phyloP scores from a whole-genome alignment of 1,139 yeast species.

The Zygosaccharomyces sapae region DNA sequence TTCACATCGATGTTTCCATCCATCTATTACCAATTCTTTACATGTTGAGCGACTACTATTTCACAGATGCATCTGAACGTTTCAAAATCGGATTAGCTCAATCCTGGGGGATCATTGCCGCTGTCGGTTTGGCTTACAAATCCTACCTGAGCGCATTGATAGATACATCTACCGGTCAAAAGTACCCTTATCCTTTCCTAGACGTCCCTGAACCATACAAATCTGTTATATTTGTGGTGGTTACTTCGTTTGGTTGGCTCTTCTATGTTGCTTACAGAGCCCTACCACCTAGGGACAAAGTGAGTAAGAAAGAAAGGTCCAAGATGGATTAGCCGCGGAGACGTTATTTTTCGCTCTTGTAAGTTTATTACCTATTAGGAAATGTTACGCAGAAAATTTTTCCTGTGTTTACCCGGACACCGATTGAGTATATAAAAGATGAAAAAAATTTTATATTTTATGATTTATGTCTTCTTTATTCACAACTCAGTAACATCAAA shows the following conservation, averaged over 20 bases:
- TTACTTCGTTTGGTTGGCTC: slow-evolving; percentile 46
- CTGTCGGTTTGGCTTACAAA: slow-evolving; percentile 51
- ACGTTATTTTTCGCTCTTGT: not conserved
- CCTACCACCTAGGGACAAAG: slow-evolving; percentile 20
- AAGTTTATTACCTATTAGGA: not conserved
- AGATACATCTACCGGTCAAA: slow-evolving; percentile 45
- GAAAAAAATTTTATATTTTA: not conserved
- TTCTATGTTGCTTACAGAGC: slow-evolving; percentile 30
- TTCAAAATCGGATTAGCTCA: slow-evolving; percentile 30
- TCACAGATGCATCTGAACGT: slow-evolving; percentile 47
- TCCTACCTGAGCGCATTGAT: slow-evolving; percentile 46
- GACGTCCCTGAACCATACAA: slow-evolving; percentile 47
- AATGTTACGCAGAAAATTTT: not conserved
- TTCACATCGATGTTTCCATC: slow-evolving; percentile 51
- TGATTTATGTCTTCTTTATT: slow-evolving; percentile 1
- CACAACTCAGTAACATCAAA: slow-evolving; percentile 27
- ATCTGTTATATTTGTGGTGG: slow-evolving; percentile 46
- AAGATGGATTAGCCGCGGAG: slow-evolving; percentile 5
- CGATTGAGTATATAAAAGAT: not conserved
- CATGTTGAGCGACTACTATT: slow-evolving; percentile 48
- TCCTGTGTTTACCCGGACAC: slow-evolving; percentile 4
- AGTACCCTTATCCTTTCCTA: slow-evolving; percentile 65
- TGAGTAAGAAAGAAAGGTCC: not conserved
- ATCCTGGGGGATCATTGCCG: slow-evolving; percentile 42
- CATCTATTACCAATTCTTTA: slow-evolving; percentile 57